Percentiles rank a stretch among this genome's conserved stretches.
Conservation (phyloP, 2,329 filamentous ascomycete species). For the Fonsecaea multimorphosa region DNA sequence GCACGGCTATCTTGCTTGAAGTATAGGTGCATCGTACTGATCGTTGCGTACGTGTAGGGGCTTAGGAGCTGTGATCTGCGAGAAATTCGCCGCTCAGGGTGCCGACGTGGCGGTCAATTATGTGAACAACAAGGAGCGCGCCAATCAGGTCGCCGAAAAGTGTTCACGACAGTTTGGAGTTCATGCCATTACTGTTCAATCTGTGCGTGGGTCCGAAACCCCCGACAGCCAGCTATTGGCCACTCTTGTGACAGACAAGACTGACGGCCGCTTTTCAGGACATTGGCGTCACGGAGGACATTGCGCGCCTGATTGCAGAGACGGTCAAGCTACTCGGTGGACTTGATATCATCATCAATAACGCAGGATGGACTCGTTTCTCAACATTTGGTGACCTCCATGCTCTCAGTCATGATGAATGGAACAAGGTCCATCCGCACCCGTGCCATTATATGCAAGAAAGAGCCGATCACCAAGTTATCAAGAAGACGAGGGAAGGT, state of each 20-base stretch:
- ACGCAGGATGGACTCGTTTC: constrained; percentile 72
- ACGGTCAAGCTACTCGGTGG: constrained; percentile 67
- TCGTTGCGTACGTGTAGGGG: constrained; percentile 56
- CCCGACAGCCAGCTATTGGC: neutral
- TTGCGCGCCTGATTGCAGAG: constrained; percentile 64
- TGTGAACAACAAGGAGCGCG: constrained; percentile 64
- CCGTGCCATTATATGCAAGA: too few relatives aligned
- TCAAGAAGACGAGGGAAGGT: too few relatives aligned
- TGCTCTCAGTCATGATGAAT: constrained; percentile 65
- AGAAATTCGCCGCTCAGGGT: constrained; percentile 71
- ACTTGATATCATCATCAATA: constrained; percentile 78
- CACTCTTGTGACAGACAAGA: neutral
- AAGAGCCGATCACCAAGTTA: too few relatives aligned
- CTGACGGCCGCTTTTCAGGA: constrained; percentile 60
- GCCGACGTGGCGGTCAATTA: constrained; percentile 78
- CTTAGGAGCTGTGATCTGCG: constrained; percentile 71
- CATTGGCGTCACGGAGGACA: constrained; percentile 66
- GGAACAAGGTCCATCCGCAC: constrained; percentile 60
- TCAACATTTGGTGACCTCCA: constrained; percentile 64
- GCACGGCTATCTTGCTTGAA: too few relatives aligned
- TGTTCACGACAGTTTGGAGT: constrained; percentile 60
- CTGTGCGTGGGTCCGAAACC: constrained; percentile 50
- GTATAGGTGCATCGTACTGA: too few relatives aligned
- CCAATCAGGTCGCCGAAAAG: constrained; percentile 63
- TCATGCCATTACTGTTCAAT: constrained; percentile 64